Evolutionary conservation across 1,139 yeast genomes (phyloP).

Genomic region (Taiozyma onychis): DNA sequence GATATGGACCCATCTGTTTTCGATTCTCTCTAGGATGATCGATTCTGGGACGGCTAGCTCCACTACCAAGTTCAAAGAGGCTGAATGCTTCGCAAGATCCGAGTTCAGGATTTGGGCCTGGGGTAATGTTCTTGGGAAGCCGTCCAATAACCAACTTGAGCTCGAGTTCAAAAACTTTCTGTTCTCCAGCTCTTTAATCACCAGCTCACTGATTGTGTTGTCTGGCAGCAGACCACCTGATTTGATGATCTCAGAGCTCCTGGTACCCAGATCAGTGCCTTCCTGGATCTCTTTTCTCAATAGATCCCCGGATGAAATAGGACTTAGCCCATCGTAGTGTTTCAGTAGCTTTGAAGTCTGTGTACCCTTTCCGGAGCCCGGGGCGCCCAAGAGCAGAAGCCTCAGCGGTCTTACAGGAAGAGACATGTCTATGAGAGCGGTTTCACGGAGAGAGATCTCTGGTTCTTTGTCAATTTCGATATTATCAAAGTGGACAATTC

Average conservation of each 20-base stretch:
- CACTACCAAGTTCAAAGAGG: conserved; percentile 65
- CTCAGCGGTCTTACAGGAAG: conserved; percentile 42
- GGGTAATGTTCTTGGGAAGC: conserved; percentile 75
- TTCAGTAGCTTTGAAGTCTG: conserved; percentile 62
- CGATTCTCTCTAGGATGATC: conserved; percentile 74
- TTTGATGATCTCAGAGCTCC: conserved; percentile 52
- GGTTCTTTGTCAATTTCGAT: too few relatives aligned
- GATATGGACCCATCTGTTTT: conserved; percentile 78
- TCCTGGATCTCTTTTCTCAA: conserved; percentile 61
- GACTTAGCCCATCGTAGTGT: conserved; percentile 40
- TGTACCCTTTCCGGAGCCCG: conserved; percentile 94
- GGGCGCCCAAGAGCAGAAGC: conserved; percentile 78
- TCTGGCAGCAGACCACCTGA: conserved; percentile 75
- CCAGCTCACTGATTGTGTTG: conserved; percentile 52
- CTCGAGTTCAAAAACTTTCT: conserved; percentile 41
- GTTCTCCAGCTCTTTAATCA: conserved; percentile 42
- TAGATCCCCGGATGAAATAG: conserved; percentile 82
- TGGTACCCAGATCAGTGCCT: conserved; percentile 49
- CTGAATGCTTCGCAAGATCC: conserved; percentile 34
- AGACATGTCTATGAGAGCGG: neutral
- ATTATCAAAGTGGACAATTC: neutral
- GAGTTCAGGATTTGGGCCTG: conserved; percentile 63
- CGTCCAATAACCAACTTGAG: conserved; percentile 76
- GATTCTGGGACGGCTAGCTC: conserved; percentile 79
- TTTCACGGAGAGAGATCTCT: neutral